Evolutionary conservation across 2,329 filamentous ascomycete species (phyloP).

Genomic region (Botrytis porri): DNA sequence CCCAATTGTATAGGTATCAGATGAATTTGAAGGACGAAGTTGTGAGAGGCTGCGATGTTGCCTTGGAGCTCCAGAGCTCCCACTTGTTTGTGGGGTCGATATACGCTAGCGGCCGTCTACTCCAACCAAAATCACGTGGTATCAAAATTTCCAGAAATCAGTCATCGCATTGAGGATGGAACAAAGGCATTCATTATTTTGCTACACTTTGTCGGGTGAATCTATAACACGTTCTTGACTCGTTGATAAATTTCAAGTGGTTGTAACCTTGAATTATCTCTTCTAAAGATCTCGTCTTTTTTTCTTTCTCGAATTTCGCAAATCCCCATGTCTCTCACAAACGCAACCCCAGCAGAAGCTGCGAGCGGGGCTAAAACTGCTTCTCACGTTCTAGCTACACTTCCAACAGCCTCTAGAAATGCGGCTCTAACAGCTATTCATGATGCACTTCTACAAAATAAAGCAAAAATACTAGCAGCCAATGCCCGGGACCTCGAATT

Average conservation of each 20-base stretch:
- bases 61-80: slow-evolving; percentile 13
- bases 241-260: no score
- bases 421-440: slow-evolving; percentile 81
- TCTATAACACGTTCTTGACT: neutral
- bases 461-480: slow-evolving; percentile 76
- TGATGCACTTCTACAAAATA: slow-evolving; percentile 65
- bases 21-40: slow-evolving; percentile 1
- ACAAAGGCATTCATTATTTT: slow-evolving; percentile 6
- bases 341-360: slow-evolving; percentile 73
- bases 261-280: neutral
- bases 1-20: neutral
- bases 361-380: slow-evolving; percentile 76
- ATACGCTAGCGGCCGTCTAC: slow-evolving; percentile 3
- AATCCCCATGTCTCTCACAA: slow-evolving; percentile 77
- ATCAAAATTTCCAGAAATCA: slow-evolving; percentile 8
- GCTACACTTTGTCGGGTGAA: neutral
- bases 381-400: slow-evolving; percentile 77
- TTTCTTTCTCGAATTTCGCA: neutral
- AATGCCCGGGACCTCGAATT: slow-evolving; percentile 79
- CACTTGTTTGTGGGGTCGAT: neutral
- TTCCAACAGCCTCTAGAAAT: slow-evolving; percentile 75
- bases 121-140: neutral
- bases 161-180: neutral
- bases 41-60: slow-evolving; percentile 9
- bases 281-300: neutral